Percentiles rank a stretch among this genome's conserved stretches.
Conservation (phyloP, 352 stramenopile species). For the Pythium aristosporum region DNA sequence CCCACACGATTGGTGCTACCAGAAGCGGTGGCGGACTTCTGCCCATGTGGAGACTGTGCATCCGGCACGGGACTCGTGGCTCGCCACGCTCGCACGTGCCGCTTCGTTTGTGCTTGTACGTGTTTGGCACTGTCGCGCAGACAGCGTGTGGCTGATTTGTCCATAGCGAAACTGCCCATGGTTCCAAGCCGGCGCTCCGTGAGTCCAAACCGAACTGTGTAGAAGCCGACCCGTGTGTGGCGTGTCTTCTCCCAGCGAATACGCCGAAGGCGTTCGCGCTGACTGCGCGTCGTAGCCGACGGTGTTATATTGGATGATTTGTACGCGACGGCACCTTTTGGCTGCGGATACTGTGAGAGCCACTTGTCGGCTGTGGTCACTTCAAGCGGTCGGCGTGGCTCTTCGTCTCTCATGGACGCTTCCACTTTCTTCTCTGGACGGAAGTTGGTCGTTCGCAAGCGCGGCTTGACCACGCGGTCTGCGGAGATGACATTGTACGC, state of each 20-base stretch:
- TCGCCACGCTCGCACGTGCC: slow-evolving; percentile 11
- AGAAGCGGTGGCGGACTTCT: background rate
- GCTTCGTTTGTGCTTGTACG: background rate
- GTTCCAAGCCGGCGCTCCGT: slow-evolving; percentile 4
- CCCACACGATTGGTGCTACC: background rate
- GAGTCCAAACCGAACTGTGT: slow-evolving; percentile 8
- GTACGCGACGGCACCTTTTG: slow-evolving; percentile 17
- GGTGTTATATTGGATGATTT: background rate
- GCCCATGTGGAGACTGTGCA: background rate
- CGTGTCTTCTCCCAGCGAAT: slow-evolving; percentile 15
- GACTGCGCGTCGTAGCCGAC: background rate
- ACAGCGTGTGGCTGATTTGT: background rate
- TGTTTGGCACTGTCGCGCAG: background rate
- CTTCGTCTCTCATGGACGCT: too few species aligned
- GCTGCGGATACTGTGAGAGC: slow-evolving; percentile 7
- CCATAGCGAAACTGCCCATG: slow-evolving; percentile 12
- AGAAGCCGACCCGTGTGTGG: slow-evolving; percentile 12
- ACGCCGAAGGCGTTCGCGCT: slow-evolving; percentile 7
- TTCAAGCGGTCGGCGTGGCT: background rate
- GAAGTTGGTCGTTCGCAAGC: background rate
- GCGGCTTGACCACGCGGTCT: slow-evolving; percentile 16
- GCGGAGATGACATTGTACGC: slow-evolving; percentile 4
- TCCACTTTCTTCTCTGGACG: too few species aligned
- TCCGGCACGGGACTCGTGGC: too few species aligned
- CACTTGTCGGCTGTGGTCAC: slow-evolving; percentile 15